A percentile compares a stretch with the other conserved stretches of the same genome.
These are phyloP conservation scores for Xerophyta viscosa DNA, from an alignment of 106 monocot genomes.

Conservation along the genomic window DNA sequence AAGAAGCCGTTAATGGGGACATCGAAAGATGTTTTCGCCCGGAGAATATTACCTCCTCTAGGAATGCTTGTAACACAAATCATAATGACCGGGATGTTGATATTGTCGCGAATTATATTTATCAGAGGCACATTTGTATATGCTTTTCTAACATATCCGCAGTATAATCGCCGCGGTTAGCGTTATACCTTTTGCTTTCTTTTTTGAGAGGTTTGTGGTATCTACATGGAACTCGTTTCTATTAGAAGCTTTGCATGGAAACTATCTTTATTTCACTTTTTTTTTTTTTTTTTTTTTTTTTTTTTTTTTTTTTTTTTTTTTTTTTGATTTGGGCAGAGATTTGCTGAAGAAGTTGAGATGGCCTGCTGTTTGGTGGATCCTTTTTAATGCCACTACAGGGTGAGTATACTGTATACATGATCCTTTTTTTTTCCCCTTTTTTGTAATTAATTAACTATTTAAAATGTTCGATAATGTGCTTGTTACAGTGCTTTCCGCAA, in stretches of 20 bases:
- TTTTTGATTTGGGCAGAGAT: conserved; percentile 9
- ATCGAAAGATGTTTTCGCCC: too few relatives aligned
- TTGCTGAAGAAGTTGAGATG: conserved; percentile 20
- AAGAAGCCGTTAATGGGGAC: too few relatives aligned
- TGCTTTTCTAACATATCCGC: conserved; percentile 5
- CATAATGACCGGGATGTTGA: too few relatives aligned
- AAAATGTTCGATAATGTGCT: too few relatives aligned
- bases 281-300: background rate
- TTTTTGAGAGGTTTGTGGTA: conserved; percentile 22
- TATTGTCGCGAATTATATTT: too few relatives aligned
- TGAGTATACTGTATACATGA: conserved; percentile 7
- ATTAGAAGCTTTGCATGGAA: background rate
- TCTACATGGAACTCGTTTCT: background rate
- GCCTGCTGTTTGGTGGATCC: conserved; percentile 24
- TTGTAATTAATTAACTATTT: too few relatives aligned
- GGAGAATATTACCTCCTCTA: too few relatives aligned
- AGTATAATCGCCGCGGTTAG: conserved; percentile 19
- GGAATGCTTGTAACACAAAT: too few relatives aligned
- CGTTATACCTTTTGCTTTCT: conserved; percentile 30
- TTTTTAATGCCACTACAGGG: conserved; percentile 28
- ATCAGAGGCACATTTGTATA: too few relatives aligned
- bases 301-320: background rate
- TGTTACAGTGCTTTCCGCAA: too few relatives aligned
- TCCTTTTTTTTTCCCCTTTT: background rate
- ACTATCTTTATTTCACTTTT: background rate